A percentile compares a stretch with the other conserved stretches of the same genome.
phyloP scores from a whole-genome alignment of 1,139 yeast genomes.

The Arxiozyma slooffiae region DNA sequence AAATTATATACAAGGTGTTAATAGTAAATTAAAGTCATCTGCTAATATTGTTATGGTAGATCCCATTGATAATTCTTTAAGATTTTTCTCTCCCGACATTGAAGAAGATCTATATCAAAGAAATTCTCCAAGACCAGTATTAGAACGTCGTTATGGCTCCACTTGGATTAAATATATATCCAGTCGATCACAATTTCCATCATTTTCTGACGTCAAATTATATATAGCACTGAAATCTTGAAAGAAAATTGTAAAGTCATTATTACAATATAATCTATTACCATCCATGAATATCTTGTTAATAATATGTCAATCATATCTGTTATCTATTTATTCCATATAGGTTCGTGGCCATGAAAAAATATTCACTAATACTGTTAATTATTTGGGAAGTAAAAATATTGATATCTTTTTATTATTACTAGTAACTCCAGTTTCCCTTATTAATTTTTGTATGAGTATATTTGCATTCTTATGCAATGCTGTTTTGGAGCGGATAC shows the following conservation, averaged over 20 bases:
- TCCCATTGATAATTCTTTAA: conserved; percentile 17
- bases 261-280: neutral
- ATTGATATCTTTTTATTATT: conserved; percentile 16
- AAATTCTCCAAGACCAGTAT: conserved; percentile 3
- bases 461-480: conserved; percentile 19
- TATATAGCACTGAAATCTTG: neutral
- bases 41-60: conserved; percentile 12
- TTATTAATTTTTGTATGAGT: conserved; percentile 16
- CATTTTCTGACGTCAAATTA: neutral
- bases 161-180: conserved; percentile 7
- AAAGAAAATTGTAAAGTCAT: neutral
- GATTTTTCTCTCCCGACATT: conserved; percentile 10
- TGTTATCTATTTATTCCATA: conserved; percentile 29
- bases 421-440: conserved; percentile 21
- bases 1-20: neutral
- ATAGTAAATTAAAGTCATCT: neutral
- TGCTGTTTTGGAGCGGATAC: conserved; percentile 12
- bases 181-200: neutral
- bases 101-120: conserved; percentile 3
- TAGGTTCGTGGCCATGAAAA: conserved; percentile 27
- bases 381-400: conserved; percentile 25
- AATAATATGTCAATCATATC: conserved; percentile 24
- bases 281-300: conserved; percentile 6
- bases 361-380: conserved; percentile 24
- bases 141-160: conserved; percentile 6